Conservation (phyloP, 768 basidiomycete species). For the Leucosporidium creatinivorum region DNA sequence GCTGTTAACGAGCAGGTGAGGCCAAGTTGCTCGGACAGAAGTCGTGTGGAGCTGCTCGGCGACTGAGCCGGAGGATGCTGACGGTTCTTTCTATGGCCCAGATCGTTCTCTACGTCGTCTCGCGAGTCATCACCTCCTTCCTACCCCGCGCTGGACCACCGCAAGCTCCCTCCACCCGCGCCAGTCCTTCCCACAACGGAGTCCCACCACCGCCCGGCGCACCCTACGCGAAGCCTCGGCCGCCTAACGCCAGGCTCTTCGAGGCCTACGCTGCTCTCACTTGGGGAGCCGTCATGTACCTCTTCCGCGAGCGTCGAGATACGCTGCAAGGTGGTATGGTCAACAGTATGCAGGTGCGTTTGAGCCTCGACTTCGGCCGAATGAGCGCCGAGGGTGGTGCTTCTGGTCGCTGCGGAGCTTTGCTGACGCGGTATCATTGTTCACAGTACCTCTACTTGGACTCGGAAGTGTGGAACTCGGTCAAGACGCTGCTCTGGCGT, state of each 20-base stretch:
- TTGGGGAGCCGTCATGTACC: slow-evolving; percentile 96
- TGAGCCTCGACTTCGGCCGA: slow-evolving; percentile 27
- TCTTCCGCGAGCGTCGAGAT: slow-evolving; percentile 78
- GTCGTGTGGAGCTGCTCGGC: not conserved
- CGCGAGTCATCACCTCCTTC: slow-evolving; percentile 83
- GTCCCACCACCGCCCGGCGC: slow-evolving; percentile 41
- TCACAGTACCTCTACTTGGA: slow-evolving; percentile 76
- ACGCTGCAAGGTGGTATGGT: slow-evolving; percentile 96
- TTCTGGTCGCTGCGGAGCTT: not conserved
- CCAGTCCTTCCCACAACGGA: slow-evolving; percentile 29
- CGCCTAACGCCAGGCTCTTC: slow-evolving; percentile 78
- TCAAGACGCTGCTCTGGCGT: slow-evolving; percentile 76
- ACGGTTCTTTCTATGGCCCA: slow-evolving; percentile 39
- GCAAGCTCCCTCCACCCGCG: slow-evolving; percentile 32
- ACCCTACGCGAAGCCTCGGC: slow-evolving; percentile 52
- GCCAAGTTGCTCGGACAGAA: not conserved
- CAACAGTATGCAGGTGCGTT: slow-evolving; percentile 64
- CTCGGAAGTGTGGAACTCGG: slow-evolving; percentile 73
- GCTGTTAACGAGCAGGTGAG: slow-evolving; percentile 86
- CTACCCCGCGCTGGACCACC: slow-evolving; percentile 64
- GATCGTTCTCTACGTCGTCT: slow-evolving; percentile 95
- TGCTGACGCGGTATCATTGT: no score
- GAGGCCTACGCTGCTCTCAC: slow-evolving; percentile 75
- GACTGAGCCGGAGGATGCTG: not conserved
- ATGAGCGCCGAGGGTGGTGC: not conserved